Percentiles rank a stretch among this genome's conserved stretches.
Evolutionary conservation across 106 monocot species (phyloP).

Genomic region (Platanthera zijinensis): DNA sequence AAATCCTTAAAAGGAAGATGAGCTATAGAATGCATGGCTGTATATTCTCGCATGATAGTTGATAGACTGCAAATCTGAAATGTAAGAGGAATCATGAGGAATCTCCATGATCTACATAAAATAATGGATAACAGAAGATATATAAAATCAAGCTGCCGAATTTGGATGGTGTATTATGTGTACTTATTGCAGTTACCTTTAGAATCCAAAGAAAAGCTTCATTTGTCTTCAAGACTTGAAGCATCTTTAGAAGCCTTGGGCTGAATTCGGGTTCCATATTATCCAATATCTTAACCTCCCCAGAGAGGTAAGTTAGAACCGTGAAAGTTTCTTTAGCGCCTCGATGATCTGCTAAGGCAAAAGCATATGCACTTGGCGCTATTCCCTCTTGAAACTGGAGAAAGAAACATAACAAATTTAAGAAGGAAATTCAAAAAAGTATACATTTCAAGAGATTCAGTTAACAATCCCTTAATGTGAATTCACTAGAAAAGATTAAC

Average conservation of each 20-base stretch:
- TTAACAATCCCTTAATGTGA: background rate
- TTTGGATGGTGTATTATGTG: background rate
- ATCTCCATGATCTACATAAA: background rate
- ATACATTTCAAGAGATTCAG: background rate
- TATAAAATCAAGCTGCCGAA: background rate
- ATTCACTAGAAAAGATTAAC: background rate
- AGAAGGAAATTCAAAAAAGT: background rate
- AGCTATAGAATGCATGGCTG: slow-evolving; percentile 63
- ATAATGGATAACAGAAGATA: background rate
- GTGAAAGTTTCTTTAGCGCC: slow-evolving; percentile 46
- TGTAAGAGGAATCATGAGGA: slow-evolving; percentile 1
- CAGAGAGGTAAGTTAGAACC: slow-evolving; percentile 45
- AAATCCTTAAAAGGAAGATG: slow-evolving; percentile 87
- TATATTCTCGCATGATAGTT: slow-evolving; percentile 89
- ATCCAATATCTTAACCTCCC: slow-evolving; percentile 43
- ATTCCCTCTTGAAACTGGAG: slow-evolving; percentile 70
- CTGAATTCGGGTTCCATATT: slow-evolving; percentile 37
- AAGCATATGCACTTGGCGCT: slow-evolving; percentile 57
- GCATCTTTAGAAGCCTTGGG: slow-evolving; percentile 49
- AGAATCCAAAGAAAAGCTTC: slow-evolving; percentile 46
- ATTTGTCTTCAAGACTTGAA: slow-evolving; percentile 27
- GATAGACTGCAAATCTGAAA: slow-evolving; percentile 91
- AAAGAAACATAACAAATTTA: background rate
- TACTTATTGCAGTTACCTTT: slow-evolving; percentile 30
- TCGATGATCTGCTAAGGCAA: slow-evolving; percentile 72